These are phyloP conservation scores for Naegleria fowleri DNA, from an alignment of 208 protist genomes.

Conservation along the genomic window DNA sequence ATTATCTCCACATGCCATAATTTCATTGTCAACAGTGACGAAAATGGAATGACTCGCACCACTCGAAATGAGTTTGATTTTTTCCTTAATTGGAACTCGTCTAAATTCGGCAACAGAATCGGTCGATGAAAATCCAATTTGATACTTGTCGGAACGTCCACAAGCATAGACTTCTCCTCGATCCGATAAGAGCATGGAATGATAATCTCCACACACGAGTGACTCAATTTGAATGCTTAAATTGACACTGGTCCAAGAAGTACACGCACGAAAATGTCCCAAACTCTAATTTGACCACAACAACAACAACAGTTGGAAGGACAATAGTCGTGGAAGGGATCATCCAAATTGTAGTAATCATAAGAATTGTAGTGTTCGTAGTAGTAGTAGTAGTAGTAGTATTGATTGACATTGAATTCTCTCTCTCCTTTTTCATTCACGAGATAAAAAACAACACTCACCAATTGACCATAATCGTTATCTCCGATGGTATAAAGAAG, in stretches of 20 bases:
- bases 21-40: slow-evolving; percentile 2
- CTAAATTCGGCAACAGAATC: neutral
- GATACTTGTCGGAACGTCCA: neutral
- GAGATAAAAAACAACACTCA: too few relatives aligned
- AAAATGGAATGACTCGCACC: slow-evolving; percentile 1
- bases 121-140: neutral
- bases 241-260: neutral
- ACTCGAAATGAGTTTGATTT: neutral
- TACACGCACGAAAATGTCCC: neutral
- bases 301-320: too few relatives aligned
- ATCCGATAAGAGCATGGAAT: neutral
- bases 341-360: too few relatives aligned
- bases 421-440: too few relatives aligned
- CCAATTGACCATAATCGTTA: neutral
- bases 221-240: neutral
- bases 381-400: too few relatives aligned
- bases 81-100: neutral
- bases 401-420: too few relatives aligned
- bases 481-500: neutral
- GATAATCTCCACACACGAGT: neutral
- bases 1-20: slow-evolving; percentile 3
- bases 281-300: too few relatives aligned
- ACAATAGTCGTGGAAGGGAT: too few relatives aligned
- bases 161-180: neutral
- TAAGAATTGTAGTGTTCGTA: too few relatives aligned